Base-by-base conservation (phyloP, 1,139 yeast genomes). In the Kluyveromyces sp. region DNA sequence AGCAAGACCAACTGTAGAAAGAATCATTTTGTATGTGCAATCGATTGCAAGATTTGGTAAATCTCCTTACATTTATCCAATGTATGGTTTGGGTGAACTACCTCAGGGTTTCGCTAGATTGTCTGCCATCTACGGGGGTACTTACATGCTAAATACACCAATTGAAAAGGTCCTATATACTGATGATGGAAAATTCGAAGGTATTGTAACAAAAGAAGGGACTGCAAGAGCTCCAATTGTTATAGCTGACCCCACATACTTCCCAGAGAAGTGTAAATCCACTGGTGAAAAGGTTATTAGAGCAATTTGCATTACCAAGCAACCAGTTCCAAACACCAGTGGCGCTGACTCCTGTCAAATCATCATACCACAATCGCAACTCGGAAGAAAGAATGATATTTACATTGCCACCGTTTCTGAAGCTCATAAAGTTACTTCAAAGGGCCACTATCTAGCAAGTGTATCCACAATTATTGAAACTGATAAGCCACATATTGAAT, bases 51-150 rank as follows among this genome's bases (percentile, higher is more conserved):
- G 92, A 59, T 92, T 86, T 66, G 98, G 98, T 49, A 92, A 90
- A 68, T 87, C 97, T 7, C 98, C 98, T 7, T 92, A 92, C 67
- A 78, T 92, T 53, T 92, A 92, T 65, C 99, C 99, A 43, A 73
- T 92, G 60, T 92, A 92, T 64, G 99, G 99, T 7, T 76, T 94
- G 50, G 98, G 99, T 43, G 99, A 92, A 68, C 75, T 92, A 52
- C 99, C 99, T 25, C 99, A 92, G 69, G 98, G 97, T 10, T 92
- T 92, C 72, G 97, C 98, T 21, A 79, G 99, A 65, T 78, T 92
- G 56, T 83, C 96, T 39, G 98, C 98, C 38, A 92, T 92, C 56
- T 90, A 92, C 61, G 99, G 99, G 54, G 98, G 99, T 61, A 92
- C 98, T 33, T 92, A 89, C 66, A 94, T 92, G 98, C 79, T 92